phyloP scores from a whole-genome alignment of 768 basidiomycete species.

The Kwoniella sp. region DNA sequence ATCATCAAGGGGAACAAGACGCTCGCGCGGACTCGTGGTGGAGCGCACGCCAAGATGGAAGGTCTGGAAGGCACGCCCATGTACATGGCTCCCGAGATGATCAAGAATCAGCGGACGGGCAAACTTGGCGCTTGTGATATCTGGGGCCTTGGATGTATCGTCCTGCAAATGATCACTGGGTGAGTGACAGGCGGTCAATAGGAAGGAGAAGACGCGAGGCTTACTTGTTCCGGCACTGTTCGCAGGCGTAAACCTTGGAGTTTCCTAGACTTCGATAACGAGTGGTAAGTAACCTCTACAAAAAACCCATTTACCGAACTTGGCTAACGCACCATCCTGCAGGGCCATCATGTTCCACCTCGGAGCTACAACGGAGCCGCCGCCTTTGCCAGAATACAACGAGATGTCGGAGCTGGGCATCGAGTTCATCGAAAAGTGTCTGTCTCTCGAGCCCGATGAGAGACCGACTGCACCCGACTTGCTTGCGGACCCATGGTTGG shows the following conservation, averaged over 20 bases:
- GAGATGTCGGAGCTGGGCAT: conserved; percentile 88
- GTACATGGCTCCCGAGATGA: conserved; percentile 98
- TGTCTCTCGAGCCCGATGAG: conserved; percentile 79
- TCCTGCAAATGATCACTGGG: conserved; percentile 93
- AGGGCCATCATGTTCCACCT: conserved; percentile 99
- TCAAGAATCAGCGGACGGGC: conserved; percentile 87
- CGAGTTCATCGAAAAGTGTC: conserved; percentile 87
- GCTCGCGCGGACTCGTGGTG: conserved; percentile 63
- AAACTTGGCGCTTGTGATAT: conserved; percentile 96
- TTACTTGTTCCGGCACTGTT: neutral
- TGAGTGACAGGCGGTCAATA: conserved; percentile 9
- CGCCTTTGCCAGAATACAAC: conserved; percentile 86
- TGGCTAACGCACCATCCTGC: conserved; percentile 1
- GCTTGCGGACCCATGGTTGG: conserved; percentile 77
- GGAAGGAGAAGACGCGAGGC: neutral
- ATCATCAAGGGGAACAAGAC: conserved; percentile 84
- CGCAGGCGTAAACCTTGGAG: conserved; percentile 88
- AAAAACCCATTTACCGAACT: neutral
- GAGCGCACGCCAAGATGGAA: conserved; percentile 61
- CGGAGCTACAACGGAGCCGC: conserved; percentile 93
- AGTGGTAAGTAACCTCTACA: conserved; percentile 76
- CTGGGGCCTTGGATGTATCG: conserved; percentile 97
- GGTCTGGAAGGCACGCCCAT: conserved; percentile 96
- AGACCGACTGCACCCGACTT: conserved; percentile 84
- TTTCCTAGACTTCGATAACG: conserved; percentile 81